phyloP scores from a whole-genome alignment of 2,329 filamentous ascomycete species.

The Ophiostoma fasciatum region DNA sequence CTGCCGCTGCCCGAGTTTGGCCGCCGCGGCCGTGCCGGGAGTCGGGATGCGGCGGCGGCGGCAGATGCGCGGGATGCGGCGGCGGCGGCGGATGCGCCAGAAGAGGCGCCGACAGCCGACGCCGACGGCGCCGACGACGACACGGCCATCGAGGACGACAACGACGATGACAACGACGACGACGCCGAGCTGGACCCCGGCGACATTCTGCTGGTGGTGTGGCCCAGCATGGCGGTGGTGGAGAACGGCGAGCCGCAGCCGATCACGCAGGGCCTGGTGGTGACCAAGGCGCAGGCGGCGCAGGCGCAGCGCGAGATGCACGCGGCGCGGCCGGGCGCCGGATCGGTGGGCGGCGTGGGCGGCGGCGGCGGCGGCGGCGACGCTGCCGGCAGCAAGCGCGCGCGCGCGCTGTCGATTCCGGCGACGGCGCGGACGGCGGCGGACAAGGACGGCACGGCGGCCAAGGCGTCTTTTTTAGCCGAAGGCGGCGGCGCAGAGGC shows the following conservation, averaged over 20 bases:
- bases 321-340: no score
- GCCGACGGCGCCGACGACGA: conserved; percentile 1
- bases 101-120: no score
- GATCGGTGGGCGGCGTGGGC: no score
- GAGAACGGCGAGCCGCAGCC: conserved; percentile 20
- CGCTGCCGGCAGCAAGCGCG: conserved; percentile 3
- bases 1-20: conserved; percentile 19
- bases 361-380: background rate
- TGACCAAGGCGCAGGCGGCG: conserved; percentile 20
- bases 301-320: conserved; percentile 7
- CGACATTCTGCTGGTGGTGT: conserved; percentile 20
- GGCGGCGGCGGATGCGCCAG: no score
- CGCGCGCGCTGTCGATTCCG: conserved; percentile 11
- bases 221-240: conserved; percentile 21
- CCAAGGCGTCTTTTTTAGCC: conserved; percentile 10
- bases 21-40: no score
- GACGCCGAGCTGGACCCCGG: conserved; percentile 16
- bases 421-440: conserved; percentile 3
- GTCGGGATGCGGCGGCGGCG: no score
- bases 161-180: no score
- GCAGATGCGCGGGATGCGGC: no score
- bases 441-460: background rate
- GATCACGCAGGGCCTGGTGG: conserved; percentile 21
- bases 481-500: conserved; percentile 4
- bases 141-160: conserved; percentile 1